Evolutionary conservation across 192 early-diverging fungal species (phyloP).

Genomic region (Coemansia sp.): DNA sequence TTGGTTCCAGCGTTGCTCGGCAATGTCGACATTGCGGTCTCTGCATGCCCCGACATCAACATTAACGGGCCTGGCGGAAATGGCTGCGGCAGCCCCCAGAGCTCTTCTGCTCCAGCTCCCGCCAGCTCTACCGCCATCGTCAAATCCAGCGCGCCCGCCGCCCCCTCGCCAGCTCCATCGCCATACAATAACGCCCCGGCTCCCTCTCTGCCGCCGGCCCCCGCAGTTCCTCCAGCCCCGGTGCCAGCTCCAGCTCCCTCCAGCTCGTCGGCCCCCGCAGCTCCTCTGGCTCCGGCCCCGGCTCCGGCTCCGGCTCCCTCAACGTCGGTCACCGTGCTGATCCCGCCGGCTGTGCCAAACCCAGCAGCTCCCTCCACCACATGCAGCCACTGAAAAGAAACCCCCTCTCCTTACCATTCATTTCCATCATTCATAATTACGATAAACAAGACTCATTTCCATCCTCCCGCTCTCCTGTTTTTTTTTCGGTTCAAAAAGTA

Average conservation of each 20-base stretch:
- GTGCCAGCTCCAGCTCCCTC: constrained; percentile 2
- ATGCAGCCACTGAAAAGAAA: constrained; percentile 10
- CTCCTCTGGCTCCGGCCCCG: constrained; percentile 9
- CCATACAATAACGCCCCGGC: constrained; percentile 24
- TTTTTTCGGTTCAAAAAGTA: too few species aligned
- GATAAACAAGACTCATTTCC: neutral
- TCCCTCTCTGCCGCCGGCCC: constrained; percentile 7
- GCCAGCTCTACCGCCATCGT: neutral
- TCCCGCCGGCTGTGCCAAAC: constrained; percentile 3
- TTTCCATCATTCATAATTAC: neutral
- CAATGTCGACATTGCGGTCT: constrained; percentile 32
- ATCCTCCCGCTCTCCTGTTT: too few species aligned
- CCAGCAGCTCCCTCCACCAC: constrained; percentile 6
- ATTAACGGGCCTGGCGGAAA: constrained; percentile 28
- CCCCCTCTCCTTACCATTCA: neutral
- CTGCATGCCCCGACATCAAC: constrained; percentile 46
- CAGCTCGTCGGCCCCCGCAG: constrained; percentile 5
- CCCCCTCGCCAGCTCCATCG: neutral
- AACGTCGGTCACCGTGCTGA: constrained; percentile 9
- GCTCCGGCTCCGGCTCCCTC: constrained; percentile 15
- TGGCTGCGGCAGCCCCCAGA: constrained; percentile 21
- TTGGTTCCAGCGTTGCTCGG: constrained; percentile 49
- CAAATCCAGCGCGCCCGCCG: neutral
- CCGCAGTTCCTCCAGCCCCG: neutral
- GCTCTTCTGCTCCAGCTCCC: neutral